phyloP scores from a whole-genome alignment of 163 green algal genomes.

The Chlamydomonas reinhardtii region DNA sequence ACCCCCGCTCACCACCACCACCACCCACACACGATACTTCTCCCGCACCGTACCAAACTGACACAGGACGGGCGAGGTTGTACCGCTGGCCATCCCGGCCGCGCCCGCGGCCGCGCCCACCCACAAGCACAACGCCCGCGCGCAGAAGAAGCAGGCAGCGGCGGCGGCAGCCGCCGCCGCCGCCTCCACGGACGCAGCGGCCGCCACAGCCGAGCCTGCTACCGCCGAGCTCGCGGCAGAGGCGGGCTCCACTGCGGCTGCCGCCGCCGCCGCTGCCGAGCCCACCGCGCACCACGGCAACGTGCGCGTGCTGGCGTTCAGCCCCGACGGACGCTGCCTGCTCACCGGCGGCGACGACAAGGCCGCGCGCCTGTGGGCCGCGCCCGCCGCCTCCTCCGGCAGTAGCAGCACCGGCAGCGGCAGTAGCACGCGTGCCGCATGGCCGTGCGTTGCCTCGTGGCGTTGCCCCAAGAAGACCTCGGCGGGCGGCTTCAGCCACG shows the following conservation, averaged over 20 bases:
- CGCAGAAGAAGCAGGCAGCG: neutral
- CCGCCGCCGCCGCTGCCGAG: no score
- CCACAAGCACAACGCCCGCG: neutral
- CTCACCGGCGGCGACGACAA: slow-evolving; percentile 78
- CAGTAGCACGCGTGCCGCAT: neutral
- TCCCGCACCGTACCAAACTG: no score
- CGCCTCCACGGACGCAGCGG: neutral
- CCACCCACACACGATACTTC: no score
- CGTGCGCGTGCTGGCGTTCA: slow-evolving; percentile 64
- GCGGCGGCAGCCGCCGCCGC: neutral
- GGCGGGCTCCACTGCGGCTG: neutral
- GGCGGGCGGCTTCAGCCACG: slow-evolving; percentile 56
- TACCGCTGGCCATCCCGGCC: neutral
- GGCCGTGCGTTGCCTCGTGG: slow-evolving; percentile 57
- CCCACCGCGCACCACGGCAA: neutral
- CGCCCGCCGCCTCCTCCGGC: neutral
- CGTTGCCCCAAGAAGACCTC: slow-evolving; percentile 71
- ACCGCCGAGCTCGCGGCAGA: neutral
- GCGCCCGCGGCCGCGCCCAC: neutral
- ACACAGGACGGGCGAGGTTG: slow-evolving; percentile 6
- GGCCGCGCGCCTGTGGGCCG: slow-evolving; percentile 61
- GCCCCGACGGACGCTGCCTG: slow-evolving; percentile 62
- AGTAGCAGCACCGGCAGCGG: no score
- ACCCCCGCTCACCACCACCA: neutral
- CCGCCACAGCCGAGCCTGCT: neutral